These are phyloP conservation scores for Akebia trifoliata DNA, from an alignment of 164 flowering plant genomes.

Conservation along the genomic window DNA sequence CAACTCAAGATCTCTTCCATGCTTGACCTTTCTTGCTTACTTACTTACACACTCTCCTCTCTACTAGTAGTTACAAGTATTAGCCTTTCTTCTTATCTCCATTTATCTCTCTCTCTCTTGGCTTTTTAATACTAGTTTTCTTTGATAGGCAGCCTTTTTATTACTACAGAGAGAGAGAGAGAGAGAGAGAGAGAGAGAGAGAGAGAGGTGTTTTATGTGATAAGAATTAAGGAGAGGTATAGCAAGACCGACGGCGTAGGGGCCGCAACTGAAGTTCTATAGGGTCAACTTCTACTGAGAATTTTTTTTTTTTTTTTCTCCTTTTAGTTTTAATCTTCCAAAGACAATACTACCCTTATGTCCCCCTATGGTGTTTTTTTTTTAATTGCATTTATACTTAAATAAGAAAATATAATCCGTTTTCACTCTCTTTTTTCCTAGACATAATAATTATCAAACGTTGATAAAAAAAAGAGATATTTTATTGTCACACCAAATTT, in stretches of 20 bases:
- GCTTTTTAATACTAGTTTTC: not conserved
- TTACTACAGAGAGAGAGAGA: conserved; percentile 15
- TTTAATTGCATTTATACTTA: not conserved
- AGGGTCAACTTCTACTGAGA: conserved; percentile 70
- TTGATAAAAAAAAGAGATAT: no score
- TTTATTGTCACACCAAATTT: no score
- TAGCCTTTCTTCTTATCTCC: conserved; percentile 13
- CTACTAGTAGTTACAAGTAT: not conserved
- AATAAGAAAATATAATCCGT: no score
- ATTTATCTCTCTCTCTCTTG: not conserved
- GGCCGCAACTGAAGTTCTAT: conserved; percentile 60
- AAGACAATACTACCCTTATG: conserved; percentile 24
- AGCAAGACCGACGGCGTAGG: conserved; percentile 74
- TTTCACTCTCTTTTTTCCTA: no score
- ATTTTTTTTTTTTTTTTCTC: conserved; percentile 10
- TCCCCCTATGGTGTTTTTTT: not conserved
- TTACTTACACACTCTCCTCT: conserved; percentile 6
- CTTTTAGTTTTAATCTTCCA: conserved; percentile 5
- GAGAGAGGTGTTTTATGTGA: conserved; percentile 5
- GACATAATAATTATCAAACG: no score
- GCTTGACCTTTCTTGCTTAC: not conserved
- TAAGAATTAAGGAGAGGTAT: conserved; percentile 15
- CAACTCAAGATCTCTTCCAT: conserved; percentile 13
- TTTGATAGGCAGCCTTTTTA: conserved; percentile 15
- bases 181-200: conserved; percentile 14